These are phyloP conservation scores for Mucuna pruriens DNA, from an alignment of 306 rosid genomes.

Conservation along the genomic window DNA sequence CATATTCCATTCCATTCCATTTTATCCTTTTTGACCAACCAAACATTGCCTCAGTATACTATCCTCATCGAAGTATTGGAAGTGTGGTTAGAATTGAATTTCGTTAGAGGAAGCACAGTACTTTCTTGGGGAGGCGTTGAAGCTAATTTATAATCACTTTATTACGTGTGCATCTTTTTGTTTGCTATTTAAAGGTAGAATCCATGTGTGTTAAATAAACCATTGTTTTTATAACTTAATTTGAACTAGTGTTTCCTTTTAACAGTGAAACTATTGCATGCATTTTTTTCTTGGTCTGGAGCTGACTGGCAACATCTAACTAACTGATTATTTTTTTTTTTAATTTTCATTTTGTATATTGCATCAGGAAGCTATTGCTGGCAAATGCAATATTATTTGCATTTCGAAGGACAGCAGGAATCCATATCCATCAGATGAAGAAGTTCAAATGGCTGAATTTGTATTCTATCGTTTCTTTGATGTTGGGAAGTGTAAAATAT, in stretches of 20 bases:
- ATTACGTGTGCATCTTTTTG: not conserved
- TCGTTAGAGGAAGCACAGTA: not conserved
- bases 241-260: not conserved
- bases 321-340: not conserved
- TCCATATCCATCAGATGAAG: slow-evolving; percentile 61
- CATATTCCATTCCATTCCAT: not conserved
- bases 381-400: slow-evolving; percentile 85
- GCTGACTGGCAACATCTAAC: slow-evolving; percentile 6
- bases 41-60: not conserved
- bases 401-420: slow-evolving; percentile 68
- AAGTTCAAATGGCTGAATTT: slow-evolving; percentile 66
- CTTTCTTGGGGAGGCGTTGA: not conserved
- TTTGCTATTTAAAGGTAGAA: not conserved
- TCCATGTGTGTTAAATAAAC: not conserved
- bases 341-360: slow-evolving; percentile 5
- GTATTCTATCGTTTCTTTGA: slow-evolving; percentile 83
- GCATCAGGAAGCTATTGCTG: slow-evolving; percentile 85
- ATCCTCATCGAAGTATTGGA: not conserved
- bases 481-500: slow-evolving; percentile 51
- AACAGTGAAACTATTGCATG: not conserved
- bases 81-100: slow-evolving; percentile 6
- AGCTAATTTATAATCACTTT: not conserved
- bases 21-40: not conserved
- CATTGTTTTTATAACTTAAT: not conserved
- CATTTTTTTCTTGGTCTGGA: not conserved